Base-by-base conservation (phyloP, 805 yeast genomes). In the Yarrowia keelungensis region DNA sequence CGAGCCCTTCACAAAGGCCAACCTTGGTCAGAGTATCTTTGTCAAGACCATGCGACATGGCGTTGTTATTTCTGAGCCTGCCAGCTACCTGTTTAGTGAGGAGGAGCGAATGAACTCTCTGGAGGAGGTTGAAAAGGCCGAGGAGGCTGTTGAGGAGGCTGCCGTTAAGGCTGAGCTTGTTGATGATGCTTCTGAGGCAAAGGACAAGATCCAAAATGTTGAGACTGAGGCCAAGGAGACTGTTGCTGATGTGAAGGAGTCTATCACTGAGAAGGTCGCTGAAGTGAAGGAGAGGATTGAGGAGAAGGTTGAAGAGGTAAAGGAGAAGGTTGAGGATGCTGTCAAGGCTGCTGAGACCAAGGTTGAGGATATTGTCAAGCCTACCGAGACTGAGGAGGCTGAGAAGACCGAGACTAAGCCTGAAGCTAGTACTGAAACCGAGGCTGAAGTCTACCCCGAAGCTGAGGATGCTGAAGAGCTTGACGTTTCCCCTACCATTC, bases 1-100 rank as follows among this genome's bases (percentile, higher is more conserved):
- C 43, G 83, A 81, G 1, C 70, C 69, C 7, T 66, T 38, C 36
- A 67, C 45, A 4, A 39, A 36, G 47, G 66, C 56, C 35, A 22
- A 35, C 35, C 26, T 45, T 42, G 61, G 68, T 15, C 38, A 49
- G 41, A 42, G 58, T 8, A 39, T 65, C 10, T 43, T 53, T 51
- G 68, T 65, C 47, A 65, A 51, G 35, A 53, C 68, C 5, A 42
- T 32, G 62, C 16, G 61, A 35, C 68, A 51, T n/a, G 67, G 67
- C 7, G 67, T 62, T 8, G 45, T 62, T 3, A 47, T 49, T 39
- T 47, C 54, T 5, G 67, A 62, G 47, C 67, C 67, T 22, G 67
- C 67, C n/a, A 38, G 47, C 11, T 62, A 38, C n/a, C 22, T 62
- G 22, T 62, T 62, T 9, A 47, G 56, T 16, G 67, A 62, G 45